These are phyloP conservation scores for Alloascoidea hylecoeti DNA, from an alignment of 805 yeast genomes.

Conservation along the genomic window DNA sequence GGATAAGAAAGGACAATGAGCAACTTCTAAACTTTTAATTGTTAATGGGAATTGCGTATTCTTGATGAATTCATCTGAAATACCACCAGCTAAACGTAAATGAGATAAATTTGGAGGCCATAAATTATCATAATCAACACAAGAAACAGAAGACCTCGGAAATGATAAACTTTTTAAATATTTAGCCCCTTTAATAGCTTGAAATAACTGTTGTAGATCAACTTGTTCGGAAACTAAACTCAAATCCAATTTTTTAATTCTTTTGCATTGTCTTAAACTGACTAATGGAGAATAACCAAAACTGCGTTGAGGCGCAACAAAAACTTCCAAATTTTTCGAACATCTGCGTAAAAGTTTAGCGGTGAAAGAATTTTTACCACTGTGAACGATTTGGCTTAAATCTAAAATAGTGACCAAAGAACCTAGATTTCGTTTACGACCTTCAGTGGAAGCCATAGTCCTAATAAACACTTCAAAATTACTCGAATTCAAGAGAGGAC, in stretches of 20 bases:
- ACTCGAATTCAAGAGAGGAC: constrained; percentile 47
- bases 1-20: constrained; percentile 74
- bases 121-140: constrained; percentile 30
- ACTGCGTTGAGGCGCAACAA: constrained; percentile 89
- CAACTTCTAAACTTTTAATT: constrained; percentile 58
- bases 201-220: constrained; percentile 66
- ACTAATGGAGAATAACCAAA: constrained; percentile 85
- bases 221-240: constrained; percentile 86
- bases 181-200: constrained; percentile 49
- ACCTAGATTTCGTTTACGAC: constrained; percentile 26
- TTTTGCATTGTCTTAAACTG: constrained; percentile 59
- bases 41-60: constrained; percentile 61
- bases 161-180: constrained; percentile 64
- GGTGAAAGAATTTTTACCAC: constrained; percentile 81
- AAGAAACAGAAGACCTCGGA: constrained; percentile 75
- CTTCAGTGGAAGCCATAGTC: constrained; percentile 34
- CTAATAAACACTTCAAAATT: constrained; percentile 69
- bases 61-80: constrained; percentile 64
- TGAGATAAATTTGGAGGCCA: constrained; percentile 78
- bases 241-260: constrained; percentile 54
- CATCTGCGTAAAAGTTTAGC: constrained; percentile 75
- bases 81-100: constrained; percentile 78
- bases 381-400: constrained; percentile 67
- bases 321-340: constrained; percentile 43
- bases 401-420: constrained; percentile 52